A percentile compares a stretch with the other conserved stretches of the same genome.
These are phyloP conservation scores for Tolypocladium pustulatum DNA, from an alignment of 2,329 filamentous ascomycete species.

Conservation along the genomic window DNA sequence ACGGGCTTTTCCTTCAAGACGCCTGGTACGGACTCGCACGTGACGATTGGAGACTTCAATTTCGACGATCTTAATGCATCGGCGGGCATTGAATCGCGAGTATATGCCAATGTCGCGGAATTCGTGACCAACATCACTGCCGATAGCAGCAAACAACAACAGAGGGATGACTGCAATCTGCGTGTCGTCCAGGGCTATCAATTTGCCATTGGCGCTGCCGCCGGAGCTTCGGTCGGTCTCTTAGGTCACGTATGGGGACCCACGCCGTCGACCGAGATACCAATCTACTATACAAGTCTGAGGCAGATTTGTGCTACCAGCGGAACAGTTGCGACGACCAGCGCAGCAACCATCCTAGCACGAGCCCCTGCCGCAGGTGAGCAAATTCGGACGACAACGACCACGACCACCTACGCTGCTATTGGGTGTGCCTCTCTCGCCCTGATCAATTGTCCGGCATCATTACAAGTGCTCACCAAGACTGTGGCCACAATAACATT, in stretches of 20 bases:
- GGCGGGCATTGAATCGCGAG: constrained; percentile 34
- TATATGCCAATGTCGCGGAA: constrained; percentile 43
- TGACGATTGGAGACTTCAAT: constrained; percentile 6
- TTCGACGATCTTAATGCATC: constrained; percentile 15
- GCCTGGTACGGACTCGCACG: neutral
- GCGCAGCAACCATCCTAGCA: neutral
- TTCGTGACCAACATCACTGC: constrained; percentile 41
- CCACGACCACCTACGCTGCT: constrained; percentile 30
- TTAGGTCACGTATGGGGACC: constrained; percentile 38
- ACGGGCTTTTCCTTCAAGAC: constrained; percentile 25
- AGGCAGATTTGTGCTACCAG: constrained; percentile 1
- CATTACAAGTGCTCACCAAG: constrained; percentile 33
- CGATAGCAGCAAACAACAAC: constrained; percentile 13
- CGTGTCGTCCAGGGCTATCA: constrained; percentile 37
- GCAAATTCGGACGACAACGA: constrained; percentile 18
- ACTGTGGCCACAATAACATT: constrained; percentile 26
- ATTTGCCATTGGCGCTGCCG: constrained; percentile 41
- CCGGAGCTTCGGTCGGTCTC: constrained; percentile 39
- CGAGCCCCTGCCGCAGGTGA: neutral
- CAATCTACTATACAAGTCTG: constrained; percentile 43
- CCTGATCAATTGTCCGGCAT: constrained; percentile 37
- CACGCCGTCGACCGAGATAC: constrained; percentile 30
- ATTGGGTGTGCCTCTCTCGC: constrained; percentile 30
- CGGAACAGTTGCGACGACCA: neutral
- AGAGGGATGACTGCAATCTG: constrained; percentile 30